These are phyloP conservation scores for Aspergillus sergii DNA, from an alignment of 2,329 filamentous ascomycete species.

Conservation along the genomic window DNA sequence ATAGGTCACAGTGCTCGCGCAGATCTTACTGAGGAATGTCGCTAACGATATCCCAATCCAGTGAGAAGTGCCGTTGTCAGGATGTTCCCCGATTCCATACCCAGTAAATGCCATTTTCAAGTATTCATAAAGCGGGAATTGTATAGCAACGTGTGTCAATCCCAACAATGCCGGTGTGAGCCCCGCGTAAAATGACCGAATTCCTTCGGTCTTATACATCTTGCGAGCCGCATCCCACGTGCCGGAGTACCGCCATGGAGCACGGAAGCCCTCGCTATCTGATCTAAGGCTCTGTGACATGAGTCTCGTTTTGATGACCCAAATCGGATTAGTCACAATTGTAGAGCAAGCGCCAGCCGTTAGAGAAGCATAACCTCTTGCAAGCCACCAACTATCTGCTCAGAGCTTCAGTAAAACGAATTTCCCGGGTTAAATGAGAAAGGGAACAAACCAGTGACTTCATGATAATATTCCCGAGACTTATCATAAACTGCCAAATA, in stretches of 20 bases:
- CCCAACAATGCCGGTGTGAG: conserved; percentile 89
- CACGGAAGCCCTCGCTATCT: conserved; percentile 53
- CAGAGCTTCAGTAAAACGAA: conserved; percentile 8
- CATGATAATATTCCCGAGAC: conserved; percentile 73
- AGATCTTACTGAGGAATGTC: conserved; percentile 90
- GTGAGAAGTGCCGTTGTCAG: conserved; percentile 64
- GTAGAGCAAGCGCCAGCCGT: conserved; percentile 91
- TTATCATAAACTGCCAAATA: conserved; percentile 97
- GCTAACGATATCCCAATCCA: conserved; percentile 84
- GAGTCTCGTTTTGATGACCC: conserved; percentile 97
- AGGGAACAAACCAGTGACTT: conserved; percentile 61
- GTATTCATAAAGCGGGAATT: conserved; percentile 94
- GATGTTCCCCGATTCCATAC: conserved; percentile 76
- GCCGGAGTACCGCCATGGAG: conserved; percentile 82
- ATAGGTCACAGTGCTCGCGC: conserved; percentile 93
- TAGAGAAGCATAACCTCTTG: conserved; percentile 87
- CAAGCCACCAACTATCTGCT: conserved; percentile 72
- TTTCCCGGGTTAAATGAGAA: neutral
- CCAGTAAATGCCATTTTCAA: conserved; percentile 91
- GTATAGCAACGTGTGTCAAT: conserved; percentile 91
- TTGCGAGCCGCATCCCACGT: conserved; percentile 91
- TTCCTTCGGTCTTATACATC: conserved; percentile 90
- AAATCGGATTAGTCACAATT: conserved; percentile 93
- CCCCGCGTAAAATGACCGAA: conserved; percentile 92
- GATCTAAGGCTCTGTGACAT: conserved; percentile 81